Conservation (phyloP, 371 early-diverging fungal species). For the Mucor sp. region DNA sequence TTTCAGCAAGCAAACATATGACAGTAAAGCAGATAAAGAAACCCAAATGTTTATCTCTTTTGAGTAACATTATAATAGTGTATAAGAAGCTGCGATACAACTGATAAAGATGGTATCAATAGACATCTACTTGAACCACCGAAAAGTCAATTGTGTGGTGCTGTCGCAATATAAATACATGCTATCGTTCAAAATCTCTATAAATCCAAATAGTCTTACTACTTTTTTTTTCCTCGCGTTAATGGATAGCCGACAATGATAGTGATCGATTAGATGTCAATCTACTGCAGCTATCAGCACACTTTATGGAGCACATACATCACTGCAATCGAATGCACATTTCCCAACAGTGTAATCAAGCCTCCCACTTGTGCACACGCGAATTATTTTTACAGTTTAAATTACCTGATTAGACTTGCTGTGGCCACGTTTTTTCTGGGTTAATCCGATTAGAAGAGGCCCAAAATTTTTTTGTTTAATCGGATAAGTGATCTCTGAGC, state of each 20-base stretch:
- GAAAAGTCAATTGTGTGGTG: neutral
- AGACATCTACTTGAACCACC: neutral
- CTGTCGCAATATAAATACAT: neutral
- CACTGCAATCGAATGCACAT: neutral
- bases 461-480: neutral
- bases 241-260: neutral
- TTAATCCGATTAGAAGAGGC: neutral
- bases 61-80: neutral
- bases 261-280: neutral
- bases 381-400: neutral
- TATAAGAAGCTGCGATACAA: neutral
- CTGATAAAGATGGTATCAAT: neutral
- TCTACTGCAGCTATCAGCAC: neutral
- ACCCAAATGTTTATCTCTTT: neutral
- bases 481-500: neutral
- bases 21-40: neutral
- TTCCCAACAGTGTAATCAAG: too few relatives aligned
- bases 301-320: too few relatives aligned
- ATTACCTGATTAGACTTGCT: neutral
- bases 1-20: neutral
- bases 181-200: neutral
- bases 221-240: neutral
- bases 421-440: neutral
- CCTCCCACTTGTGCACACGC: neutral
- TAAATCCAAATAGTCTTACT: neutral